Evolutionary conservation across 2,329 filamentous ascomycete genomes (phyloP).

Genomic region (Calonectria pauciramosa): DNA sequence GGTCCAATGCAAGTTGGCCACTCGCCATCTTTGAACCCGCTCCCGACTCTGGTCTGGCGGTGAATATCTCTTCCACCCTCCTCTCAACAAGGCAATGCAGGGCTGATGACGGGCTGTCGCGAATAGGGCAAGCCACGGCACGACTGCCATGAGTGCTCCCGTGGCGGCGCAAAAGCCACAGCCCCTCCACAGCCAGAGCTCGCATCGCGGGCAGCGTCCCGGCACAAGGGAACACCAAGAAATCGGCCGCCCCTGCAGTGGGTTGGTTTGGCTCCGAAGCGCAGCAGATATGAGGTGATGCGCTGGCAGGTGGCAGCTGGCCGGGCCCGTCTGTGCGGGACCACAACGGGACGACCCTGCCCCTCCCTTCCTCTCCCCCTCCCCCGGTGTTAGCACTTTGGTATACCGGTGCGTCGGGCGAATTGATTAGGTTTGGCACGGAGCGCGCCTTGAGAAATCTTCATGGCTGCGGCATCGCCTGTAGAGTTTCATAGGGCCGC

Average conservation of each 20-base stretch:
- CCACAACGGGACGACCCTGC: conserved; percentile 24
- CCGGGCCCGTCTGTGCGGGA: conserved; percentile 12
- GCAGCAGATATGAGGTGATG: conserved; percentile 24
- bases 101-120: neutral
- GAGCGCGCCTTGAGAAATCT: neutral
- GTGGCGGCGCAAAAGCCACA: neutral
- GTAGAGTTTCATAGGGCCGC: conserved; percentile 5
- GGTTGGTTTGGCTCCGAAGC: neutral
- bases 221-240: conserved; percentile 41
- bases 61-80: neutral
- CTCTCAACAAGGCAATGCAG: neutral
- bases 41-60: neutral
- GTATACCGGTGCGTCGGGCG: conserved; percentile 16
- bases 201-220: conserved; percentile 26
- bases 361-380: neutral
- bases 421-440: neutral
- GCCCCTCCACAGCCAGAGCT: neutral
- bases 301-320: conserved; percentile 12
- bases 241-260: conserved; percentile 5
- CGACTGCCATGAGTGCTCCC: neutral
- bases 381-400: conserved; percentile 15
- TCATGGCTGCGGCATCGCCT: conserved; percentile 5
- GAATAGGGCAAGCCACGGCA: neutral
- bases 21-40: neutral
- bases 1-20: neutral